Base-by-base conservation (phyloP, 805 yeast species). In the Metschnikowia chrysomelidarum region DNA sequence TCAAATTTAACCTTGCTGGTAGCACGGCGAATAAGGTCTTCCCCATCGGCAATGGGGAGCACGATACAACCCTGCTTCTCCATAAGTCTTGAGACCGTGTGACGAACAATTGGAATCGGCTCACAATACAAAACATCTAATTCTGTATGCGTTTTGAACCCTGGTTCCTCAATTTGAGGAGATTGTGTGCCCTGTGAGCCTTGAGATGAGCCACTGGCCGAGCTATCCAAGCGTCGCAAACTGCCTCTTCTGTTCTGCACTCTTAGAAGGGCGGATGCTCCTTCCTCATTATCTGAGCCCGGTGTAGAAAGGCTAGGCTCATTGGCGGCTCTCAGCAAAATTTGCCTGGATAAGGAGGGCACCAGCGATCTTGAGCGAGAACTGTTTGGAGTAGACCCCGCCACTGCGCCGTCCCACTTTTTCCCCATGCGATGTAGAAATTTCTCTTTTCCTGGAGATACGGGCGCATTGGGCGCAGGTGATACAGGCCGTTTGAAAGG, bases 1-100 rank as follows among this genome's bases (percentile, higher is more conserved):
- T 89, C 97, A 64, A 87, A 91, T 53, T 78, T 82, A 13, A 87
- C 84, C 34, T 80, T 81, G 23, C 94, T 84, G 0, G 95, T 83
- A 5, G 87, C 87, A 37, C 93, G 64, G 41, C 93, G 71, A 10
- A 88, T 75, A 40, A 88, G 67, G 42, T 88, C 96, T 41, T 87
- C 91, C 1, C 95, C 96, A 40, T 80, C 79, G 0, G 79, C 67
- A 5, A 86, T 83, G 2, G 84, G 68, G 4, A 86, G 84, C 7
- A 87, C 95, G 9, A 81, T 77, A 61, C 95, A 87, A 1, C 94
- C 95, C 16, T 80, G 54, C 34, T 71, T 69, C 41, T 78, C 86
- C 39, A 91, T 64, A 43, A 80, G 70, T 40, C 72, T 75, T 27
- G 78, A 73, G 18, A 82, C 72, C 10, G 86, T 70, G 50, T 76